Base-by-base conservation (phyloP, 169 alveolate species). In the Cryptosporidium ubiquitum region DNA sequence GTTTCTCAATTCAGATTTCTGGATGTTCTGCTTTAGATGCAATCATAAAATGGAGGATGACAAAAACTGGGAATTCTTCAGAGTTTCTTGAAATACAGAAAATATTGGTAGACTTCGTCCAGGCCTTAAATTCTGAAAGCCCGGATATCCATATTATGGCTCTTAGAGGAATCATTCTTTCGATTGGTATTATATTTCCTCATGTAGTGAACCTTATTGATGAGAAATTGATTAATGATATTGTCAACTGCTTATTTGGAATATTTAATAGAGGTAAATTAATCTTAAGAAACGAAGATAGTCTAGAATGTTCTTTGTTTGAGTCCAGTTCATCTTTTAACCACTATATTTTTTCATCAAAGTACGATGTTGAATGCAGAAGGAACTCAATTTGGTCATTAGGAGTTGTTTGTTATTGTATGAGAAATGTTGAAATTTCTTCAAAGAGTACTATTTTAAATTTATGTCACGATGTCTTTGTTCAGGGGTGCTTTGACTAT, bases 401-500 rank as follows among this genome's bases (percentile, higher is more conserved):
- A 12, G 89, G 89, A 26, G 37, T 79, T 12, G 33, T 79, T 61
- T 57, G 55, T 29, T 64, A 40, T 40, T 58, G 26, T 12, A 40
- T 60, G 2, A 61, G 7, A 9, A 33, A 64, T 40, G 4, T 20
- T 7, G 47, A 31, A 49, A 14, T 51, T 9, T 20, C 37, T 29
- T 33, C 35, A 5, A n/a, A 12, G 18, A 61, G 40, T 37, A 31
- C 9, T 3, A 58, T 39, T 5, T 40, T 79, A 20, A 47, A 40
- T 42, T 9, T 61, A 12, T 42, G 66, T n/a, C 49, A 58, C 18
- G 26, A 58, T 16, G 12, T 44, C 18, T 61, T 79, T 20, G 40
- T 79, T 1, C 20, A 23, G 7, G 89, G 89, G 9, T 79, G 89
- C 35, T 64, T 60, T 40, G 97, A 95, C 69, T 95, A 95, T 68